Evolutionary conservation across 371 early-diverging fungal genomes (phyloP).

Genomic region (Apophysomyces elegans): DNA sequence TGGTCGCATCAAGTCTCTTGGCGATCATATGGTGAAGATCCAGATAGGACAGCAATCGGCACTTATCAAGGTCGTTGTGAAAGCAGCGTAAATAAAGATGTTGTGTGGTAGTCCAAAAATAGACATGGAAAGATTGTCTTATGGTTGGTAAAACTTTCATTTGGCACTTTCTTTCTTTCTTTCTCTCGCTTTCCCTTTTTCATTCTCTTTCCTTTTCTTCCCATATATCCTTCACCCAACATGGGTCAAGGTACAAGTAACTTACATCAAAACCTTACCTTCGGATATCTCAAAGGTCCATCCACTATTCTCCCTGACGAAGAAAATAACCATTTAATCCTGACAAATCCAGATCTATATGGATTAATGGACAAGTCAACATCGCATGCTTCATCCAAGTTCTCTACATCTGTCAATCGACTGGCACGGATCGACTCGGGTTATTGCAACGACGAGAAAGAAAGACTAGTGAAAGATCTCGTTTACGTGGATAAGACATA

Average conservation of each 20-base stretch:
- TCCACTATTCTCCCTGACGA: not conserved
- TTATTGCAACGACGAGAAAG: constrained; percentile 10
- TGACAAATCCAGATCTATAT: constrained; percentile 15
- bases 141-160: not conserved
- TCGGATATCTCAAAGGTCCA: constrained; percentile 17
- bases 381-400: not conserved
- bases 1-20: constrained; percentile 52
- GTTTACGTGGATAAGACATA: constrained; percentile 48
- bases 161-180: constrained; percentile 9
- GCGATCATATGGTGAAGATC: constrained; percentile 37
- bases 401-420: not conserved
- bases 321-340: constrained; percentile 12
- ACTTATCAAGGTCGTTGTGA: constrained; percentile 35
- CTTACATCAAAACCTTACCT: constrained; percentile 17
- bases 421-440: constrained; percentile 26
- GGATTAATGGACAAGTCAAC: constrained; percentile 13
- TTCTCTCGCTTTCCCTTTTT: constrained; percentile 12
- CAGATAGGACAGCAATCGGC: constrained; percentile 31
- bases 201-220: constrained; percentile 2
- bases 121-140: not conserved
- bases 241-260: constrained; percentile 27
- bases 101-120: constrained; percentile 5
- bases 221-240: constrained; percentile 4
- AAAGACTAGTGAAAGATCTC: constrained; percentile 33
- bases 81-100: constrained; percentile 22